Conservation (phyloP, 108 stramenopile species). For the Phaeodactylum tricornutum region DNA sequence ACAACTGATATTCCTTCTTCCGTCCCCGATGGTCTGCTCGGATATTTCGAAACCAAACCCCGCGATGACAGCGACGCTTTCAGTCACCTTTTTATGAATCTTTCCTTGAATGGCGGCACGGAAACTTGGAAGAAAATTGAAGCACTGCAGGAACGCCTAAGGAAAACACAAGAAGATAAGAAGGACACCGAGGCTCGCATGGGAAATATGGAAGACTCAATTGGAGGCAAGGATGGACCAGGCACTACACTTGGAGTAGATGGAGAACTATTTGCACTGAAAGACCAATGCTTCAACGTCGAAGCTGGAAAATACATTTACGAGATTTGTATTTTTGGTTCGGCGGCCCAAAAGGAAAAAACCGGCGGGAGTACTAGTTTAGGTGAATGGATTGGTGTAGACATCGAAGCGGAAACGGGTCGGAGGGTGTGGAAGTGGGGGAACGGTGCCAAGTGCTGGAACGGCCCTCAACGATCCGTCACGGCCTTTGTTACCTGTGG, state of each 20-base stretch:
- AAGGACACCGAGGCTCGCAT: conserved; percentile 16
- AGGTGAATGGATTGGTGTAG: conserved; percentile 35
- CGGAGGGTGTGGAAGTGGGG: conserved; percentile 46
- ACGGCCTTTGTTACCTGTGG: conserved; percentile 61
- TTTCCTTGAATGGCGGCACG: not conserved
- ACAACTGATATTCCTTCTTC: conserved; percentile 19
- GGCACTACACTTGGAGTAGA: conserved; percentile 39
- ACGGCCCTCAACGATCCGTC: conserved; percentile 68
- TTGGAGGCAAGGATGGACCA: conserved; percentile 29
- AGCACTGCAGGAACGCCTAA: conserved; percentile 8
- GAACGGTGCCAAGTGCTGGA: conserved; percentile 72
- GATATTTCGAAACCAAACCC: conserved; percentile 27
- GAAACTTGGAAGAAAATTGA: not conserved
- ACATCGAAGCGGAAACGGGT: conserved; percentile 26
- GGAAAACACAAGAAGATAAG: conserved; percentile 10
- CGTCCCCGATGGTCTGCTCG: conserved; percentile 52
- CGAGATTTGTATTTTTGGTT: conserved; percentile 58
- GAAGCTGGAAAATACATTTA: conserved; percentile 73
- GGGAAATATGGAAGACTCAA: conserved; percentile 23
- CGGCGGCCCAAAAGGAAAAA: conserved; percentile 53
- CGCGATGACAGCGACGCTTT: conserved; percentile 32
- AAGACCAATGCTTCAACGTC: conserved; percentile 46
- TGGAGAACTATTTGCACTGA: conserved; percentile 51
- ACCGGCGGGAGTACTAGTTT: conserved; percentile 39
- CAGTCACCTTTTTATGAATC: conserved; percentile 13